Conservation (phyloP, 306 rosid genomes). For the Cucurbita maxima region DNA sequence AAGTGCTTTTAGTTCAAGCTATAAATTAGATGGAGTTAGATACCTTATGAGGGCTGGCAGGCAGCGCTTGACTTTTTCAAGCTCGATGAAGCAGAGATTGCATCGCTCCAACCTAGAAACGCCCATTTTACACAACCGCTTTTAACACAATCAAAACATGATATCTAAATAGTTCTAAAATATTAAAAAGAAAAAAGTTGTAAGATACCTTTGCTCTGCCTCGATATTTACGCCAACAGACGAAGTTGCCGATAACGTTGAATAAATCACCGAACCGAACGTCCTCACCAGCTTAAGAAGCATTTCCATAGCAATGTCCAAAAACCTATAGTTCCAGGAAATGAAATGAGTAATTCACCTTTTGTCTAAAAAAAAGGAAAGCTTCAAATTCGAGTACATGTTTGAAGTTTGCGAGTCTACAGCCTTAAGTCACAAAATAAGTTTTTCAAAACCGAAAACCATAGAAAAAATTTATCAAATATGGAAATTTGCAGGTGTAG, state of each 20-base stretch:
- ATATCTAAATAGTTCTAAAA: background rate
- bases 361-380: background rate
- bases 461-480: background rate
- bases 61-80: constrained; percentile 63
- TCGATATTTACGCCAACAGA: constrained; percentile 93
- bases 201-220: constrained; percentile 70
- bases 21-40: too few relatives aligned
- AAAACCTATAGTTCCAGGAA: constrained; percentile 25
- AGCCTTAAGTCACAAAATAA: background rate
- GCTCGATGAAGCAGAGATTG: constrained; percentile 81
- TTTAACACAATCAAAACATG: background rate
- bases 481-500: background rate
- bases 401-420: background rate
- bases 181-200: too few relatives aligned
- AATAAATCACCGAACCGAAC: constrained; percentile 80
- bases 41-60: constrained; percentile 65
- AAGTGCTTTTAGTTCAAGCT: too few relatives aligned
- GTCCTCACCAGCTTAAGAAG: constrained; percentile 71
- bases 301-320: constrained; percentile 71
- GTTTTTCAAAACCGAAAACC: background rate
- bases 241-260: constrained; percentile 56
- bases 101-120: constrained; percentile 73
- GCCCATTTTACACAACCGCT: background rate
- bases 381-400: background rate
- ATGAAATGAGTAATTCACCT: background rate